Base-by-base conservation (phyloP, 495 filamentous ascomycete genomes). In the Clohesyomyces aquaticus region DNA sequence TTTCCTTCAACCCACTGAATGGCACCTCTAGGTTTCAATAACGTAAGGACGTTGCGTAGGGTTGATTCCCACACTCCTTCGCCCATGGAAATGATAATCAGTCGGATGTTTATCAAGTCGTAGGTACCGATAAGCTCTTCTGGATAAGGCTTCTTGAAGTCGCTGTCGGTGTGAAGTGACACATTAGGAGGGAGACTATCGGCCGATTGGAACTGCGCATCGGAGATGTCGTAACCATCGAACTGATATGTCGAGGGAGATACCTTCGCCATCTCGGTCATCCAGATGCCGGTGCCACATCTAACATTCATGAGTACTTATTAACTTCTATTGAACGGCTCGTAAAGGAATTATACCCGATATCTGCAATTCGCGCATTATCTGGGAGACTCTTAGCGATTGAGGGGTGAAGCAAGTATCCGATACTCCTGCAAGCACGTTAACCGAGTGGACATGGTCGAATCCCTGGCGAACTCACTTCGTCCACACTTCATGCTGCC, bases 61-160 rank as follows among this genome's bases (percentile, higher is more conserved):
- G 65, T 67, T 4, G 22, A 45, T 25, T 64, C 19, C 74, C 51
- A 32, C 35, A 69, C 18, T 45, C 58, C 62, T 68, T 67, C 11
- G 73, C 70, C 6, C 61, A 47, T 72, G 21, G 68, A 69, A 56
- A 73, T 71, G 52, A 67, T 72, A 49, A 76, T 66, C 47, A 78
- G 70, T 1, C 77, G 72, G 38, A 76, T 70, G 27, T 75, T 74
- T 18, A 79, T 74, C 16, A 81, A 45, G 45, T 79, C 77, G 61
- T 74, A 81, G 21, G 61, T 71, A 26, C 66, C 60, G 14, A 35
- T 23, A 19, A 77, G 57, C 1, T 71, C 61, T 2, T 56, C 59
- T 0, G 76, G 73, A 32, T 79, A 72, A 8, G 77, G 74, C 16
- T 50, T 42, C 26, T 70, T 65, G 57, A 78, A 71, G 61, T 79